A percentile compares a stretch with the other conserved stretches of the same genome.
These are phyloP conservation scores for Hypoxylon lienhwacheense DNA, from an alignment of 495 filamentous ascomycete genomes.

Conservation along the genomic window DNA sequence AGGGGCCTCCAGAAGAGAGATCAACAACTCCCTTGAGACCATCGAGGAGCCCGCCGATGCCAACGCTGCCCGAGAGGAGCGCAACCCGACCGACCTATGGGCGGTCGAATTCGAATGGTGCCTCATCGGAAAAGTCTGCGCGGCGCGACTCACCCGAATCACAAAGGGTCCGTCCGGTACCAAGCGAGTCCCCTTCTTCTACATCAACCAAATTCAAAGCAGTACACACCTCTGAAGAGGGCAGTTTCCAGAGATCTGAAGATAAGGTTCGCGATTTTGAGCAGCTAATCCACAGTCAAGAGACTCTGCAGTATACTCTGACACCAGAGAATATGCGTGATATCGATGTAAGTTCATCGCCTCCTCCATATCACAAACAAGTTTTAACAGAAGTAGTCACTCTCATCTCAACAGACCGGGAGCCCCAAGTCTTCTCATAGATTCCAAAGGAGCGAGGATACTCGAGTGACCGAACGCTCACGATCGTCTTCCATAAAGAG, in stretches of 20 bases:
- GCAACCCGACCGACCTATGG: constrained; percentile 37
- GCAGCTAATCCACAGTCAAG: constrained; percentile 82
- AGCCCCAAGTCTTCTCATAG: constrained; percentile 43
- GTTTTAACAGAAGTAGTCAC: constrained; percentile 43
- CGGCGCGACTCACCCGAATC: constrained; percentile 33
- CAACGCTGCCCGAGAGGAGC: constrained; percentile 47
- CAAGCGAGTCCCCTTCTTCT: constrained; percentile 42
- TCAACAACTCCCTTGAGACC: constrained; percentile 28
- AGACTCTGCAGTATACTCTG: constrained; percentile 91
- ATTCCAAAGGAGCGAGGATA: constrained; percentile 49
- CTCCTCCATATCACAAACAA: not conserved
- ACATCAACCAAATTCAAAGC: constrained; percentile 50
- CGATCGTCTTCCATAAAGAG: constrained; percentile 47
- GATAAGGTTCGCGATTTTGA: constrained; percentile 66
- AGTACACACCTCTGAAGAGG: constrained; percentile 55
- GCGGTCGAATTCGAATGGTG: constrained; percentile 17
- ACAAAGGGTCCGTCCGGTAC: constrained; percentile 24
- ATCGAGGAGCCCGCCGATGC: constrained; percentile 34
- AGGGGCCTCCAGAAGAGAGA: constrained; percentile 39
- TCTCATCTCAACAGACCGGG: constrained; percentile 36
- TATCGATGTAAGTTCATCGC: constrained; percentile 65
- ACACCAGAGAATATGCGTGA: constrained; percentile 88
- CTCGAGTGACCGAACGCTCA: constrained; percentile 40
- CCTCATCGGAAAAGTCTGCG: constrained; percentile 11
- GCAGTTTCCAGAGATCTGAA: constrained; percentile 44